Base-by-base conservation (phyloP, 495 filamentous ascomycete species). In the Hypoxylon fuscum region DNA sequence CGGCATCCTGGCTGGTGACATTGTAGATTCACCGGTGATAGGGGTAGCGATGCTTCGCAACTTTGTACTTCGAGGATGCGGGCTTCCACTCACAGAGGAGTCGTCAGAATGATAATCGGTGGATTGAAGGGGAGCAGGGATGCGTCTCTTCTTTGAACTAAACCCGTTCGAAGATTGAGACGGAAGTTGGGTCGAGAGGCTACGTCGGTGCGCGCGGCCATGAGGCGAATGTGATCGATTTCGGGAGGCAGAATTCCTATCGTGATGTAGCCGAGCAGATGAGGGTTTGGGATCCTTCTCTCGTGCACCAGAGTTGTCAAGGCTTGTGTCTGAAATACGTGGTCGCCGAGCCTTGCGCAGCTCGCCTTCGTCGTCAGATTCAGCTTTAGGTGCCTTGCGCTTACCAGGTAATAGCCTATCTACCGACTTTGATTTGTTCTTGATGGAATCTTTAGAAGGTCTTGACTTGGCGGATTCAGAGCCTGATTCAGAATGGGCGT, bases 21-120 rank as follows among this genome's bases (percentile, higher is more conserved):
- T 79, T 23, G 70, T 76, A 35, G 79, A 81, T 38, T 84, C 82
- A 2, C 80, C 80, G 60, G 71, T 85, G 64, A 72, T 81, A 64
- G 72, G 84, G 47, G 74, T 89, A 10, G 86, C 82, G 35, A 90
- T 75, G 63, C 83, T 88, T 31, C 88, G 86, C 29, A 89, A 56
- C 35, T 87, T 88, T 31, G 83, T 81, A 56, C 83, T 85, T 62
- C 85, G 88, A 42, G 87, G 87, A 64, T 90, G 79, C 1, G 88
- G 87, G 52, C 88, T 91, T 22, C 86, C 83, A 68, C 87, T 89
- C 2, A 82, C 83, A 44, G 89, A 90, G 6, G 90, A 92, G 31
- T 90, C 88, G 44, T 88, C 88, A 1, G 88, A 90, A 49, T 85
- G 84, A 21, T 88, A 80, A 58, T 92, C 89, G 61, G 90, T 76